Evolutionary conservation across 106 monocot species (phyloP), one percentile per base, ranked within the genome.

Genomic region (Dendrobium chrysotoxum): DNA sequence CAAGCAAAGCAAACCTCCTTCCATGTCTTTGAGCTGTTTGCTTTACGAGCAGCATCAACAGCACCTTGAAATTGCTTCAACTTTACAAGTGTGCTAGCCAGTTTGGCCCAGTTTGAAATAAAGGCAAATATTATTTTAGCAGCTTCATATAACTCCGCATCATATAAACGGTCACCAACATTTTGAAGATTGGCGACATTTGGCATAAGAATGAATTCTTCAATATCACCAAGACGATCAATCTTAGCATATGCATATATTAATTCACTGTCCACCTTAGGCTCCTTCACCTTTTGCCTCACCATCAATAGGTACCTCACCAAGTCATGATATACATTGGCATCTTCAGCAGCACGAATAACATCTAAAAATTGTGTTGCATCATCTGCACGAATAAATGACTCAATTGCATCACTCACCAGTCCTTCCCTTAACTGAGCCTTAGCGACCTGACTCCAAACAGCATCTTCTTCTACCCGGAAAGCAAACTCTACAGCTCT

Each of bases 1-100:
- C 96, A 97, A 75, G 96, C 94, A 87, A 97, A 97, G 78, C 96
- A 97, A 77, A 97, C 96, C 83, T 97, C 96, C 83, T 97, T 97
- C 96, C 96, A 97, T 81, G 96, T 97, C 86, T 94, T 97, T 42
- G 96, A 79, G 65, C 96, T 97, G 78, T 97, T 97, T 77, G 96
- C 96, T 81, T 97, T 97, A 65, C 96, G 93, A 86, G 96, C 96
- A 41, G 96, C 96, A 88, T 97, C 96, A 87, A 97, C 96, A 55
- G 96, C 96, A 79, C 96, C 94, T 86, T 97, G 96, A 80, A 97
- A 97, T 78, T 97, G 96, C 70, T 83, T 94, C 75, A 97, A 81
- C 87, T 92, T 97, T 40, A 97, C 92, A 45, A 97, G 85, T 7
- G 96, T 97, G 21, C 81, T 77, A 20, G 96, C 96, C 57, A 97